Conservation (phyloP, 306 rosid genomes). For the Sindora glabra region DNA sequence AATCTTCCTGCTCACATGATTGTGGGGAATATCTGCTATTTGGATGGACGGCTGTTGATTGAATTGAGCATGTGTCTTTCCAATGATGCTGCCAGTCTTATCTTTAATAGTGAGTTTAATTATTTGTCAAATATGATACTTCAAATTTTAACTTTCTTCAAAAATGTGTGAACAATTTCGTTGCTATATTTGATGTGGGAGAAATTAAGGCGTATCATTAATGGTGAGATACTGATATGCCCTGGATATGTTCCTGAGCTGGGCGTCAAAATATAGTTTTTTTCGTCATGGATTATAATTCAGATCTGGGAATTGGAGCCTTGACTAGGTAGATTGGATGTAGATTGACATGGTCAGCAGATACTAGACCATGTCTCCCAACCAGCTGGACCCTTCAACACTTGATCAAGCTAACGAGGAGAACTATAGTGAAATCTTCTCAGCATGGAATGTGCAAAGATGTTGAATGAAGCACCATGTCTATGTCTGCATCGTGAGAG, state of each 20-base stretch:
- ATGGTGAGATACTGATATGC: constrained; percentile 59
- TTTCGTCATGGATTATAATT: constrained; percentile 88
- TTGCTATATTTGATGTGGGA: constrained; percentile 45
- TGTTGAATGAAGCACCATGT: constrained; percentile 73
- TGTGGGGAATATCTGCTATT: no score
- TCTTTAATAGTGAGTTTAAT: neutral
- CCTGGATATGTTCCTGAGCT: constrained; percentile 77
- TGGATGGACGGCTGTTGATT: neutral
- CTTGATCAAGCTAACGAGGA: constrained; percentile 31
- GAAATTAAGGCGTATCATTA: constrained; percentile 59
- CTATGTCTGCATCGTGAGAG: constrained; percentile 59
- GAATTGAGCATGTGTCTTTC: neutral
- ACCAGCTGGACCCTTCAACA: constrained; percentile 60
- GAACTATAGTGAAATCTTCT: constrained; percentile 52
- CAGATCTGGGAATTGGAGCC: constrained; percentile 89
- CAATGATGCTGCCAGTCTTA: neutral
- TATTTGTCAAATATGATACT: neutral
- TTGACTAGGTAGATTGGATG: constrained; percentile 88
- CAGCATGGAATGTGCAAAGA: constrained; percentile 74
- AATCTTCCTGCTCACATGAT: neutral
- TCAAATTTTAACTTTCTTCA: neutral
- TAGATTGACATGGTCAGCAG: constrained; percentile 54
- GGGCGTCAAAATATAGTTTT: constrained; percentile 75
- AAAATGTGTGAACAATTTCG: no score
- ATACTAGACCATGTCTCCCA: constrained; percentile 84